A percentile compares a stretch with the other conserved stretches of the same genome.
These are phyloP conservation scores for Arctium lappa DNA, from an alignment of 129 eudicot genomes.

Conservation along the genomic window DNA sequence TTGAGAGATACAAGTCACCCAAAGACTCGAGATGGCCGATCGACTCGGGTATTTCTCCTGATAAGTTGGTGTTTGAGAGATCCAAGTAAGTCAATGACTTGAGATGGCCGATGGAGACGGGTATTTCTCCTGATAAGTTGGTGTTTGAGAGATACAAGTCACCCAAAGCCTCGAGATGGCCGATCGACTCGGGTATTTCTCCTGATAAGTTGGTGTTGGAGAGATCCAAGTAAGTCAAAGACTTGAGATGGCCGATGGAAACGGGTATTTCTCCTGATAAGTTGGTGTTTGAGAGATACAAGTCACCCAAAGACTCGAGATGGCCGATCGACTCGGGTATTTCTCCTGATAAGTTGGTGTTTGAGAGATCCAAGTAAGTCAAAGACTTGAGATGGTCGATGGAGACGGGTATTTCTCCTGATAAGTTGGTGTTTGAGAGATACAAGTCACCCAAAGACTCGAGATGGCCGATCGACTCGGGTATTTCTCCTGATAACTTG, in stretches of 20 bases:
- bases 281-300: not conserved
- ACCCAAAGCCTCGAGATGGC: not conserved
- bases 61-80: conserved; percentile 14
- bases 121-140: conserved; percentile 17
- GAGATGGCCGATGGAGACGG: conserved; percentile 24
- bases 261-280: not conserved
- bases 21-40: conserved; percentile 19
- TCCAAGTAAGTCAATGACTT: conserved; percentile 1
- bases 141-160: not conserved
- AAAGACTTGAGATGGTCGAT: not conserved
- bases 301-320: too few relatives aligned
- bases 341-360: too few relatives aligned
- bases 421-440: not conserved
- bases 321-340: too few relatives aligned
- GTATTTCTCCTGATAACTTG: not conserved
- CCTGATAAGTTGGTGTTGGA: not conserved
- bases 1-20: not conserved
- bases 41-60: conserved; percentile 19
- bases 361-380: too few relatives aligned
- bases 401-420: not conserved
- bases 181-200: conserved; percentile 6
- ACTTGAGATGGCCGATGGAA: not conserved
- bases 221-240: not conserved
- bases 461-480: too few relatives aligned
- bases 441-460: not conserved